A percentile compares a stretch with the other conserved stretches of the same genome.
These are phyloP conservation scores for Calycina herbarum DNA, from an alignment of 2,329 filamentous ascomycete species.

Conservation along the genomic window DNA sequence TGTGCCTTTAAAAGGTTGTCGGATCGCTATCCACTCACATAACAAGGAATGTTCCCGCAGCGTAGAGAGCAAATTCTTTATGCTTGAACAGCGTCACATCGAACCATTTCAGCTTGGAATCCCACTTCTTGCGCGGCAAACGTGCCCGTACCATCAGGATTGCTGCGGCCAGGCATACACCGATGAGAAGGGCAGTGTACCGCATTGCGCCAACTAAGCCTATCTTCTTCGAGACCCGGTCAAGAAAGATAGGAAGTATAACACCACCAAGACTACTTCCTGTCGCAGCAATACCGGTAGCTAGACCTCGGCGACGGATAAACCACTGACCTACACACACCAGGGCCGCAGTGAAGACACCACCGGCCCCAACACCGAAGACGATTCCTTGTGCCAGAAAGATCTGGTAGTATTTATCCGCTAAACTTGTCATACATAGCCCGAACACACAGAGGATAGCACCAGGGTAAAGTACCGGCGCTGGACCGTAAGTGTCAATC, in stretches of 20 bases:
- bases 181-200: background rate
- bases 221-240: background rate
- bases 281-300: background rate
- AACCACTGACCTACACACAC: background rate
- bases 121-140: background rate
- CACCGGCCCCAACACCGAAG: background rate
- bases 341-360: background rate
- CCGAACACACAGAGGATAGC: background rate
- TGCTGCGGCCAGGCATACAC: background rate
- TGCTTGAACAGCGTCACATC: background rate
- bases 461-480: background rate
- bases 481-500: background rate
- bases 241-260: background rate
- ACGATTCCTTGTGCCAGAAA: background rate
- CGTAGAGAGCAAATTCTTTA: background rate
- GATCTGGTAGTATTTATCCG: background rate
- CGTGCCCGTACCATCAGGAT: background rate
- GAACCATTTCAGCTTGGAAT: background rate
- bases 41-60: background rate
- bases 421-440: background rate
- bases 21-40: background rate
- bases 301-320: background rate
- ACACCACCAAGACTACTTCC: background rate
- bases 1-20: background rate
- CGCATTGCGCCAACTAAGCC: background rate